These are phyloP conservation scores for Aquilaria yunnanensis DNA, from an alignment of 345 rosid species.

Conservation along the genomic window DNA sequence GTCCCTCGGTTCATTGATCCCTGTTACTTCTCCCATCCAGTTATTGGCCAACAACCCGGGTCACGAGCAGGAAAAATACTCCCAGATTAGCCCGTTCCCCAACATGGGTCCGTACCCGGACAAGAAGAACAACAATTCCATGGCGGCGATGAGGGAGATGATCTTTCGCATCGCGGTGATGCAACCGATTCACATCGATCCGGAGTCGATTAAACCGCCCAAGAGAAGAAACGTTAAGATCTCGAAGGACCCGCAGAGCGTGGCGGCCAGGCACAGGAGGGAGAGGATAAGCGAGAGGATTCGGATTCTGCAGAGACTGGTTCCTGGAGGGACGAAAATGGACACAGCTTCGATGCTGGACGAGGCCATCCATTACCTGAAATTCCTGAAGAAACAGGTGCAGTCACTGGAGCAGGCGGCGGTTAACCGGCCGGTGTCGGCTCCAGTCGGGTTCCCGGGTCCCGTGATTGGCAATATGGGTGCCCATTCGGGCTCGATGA, in stretches of 20 bases:
- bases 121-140: slow-evolving; percentile 38
- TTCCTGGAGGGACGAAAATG: slow-evolving; percentile 98
- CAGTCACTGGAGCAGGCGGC: slow-evolving; percentile 70
- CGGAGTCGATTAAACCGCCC: slow-evolving; percentile 79
- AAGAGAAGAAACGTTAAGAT: slow-evolving; percentile 82
- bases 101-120: slow-evolving; percentile 30
- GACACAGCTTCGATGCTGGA: slow-evolving; percentile 95
- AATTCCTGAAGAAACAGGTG: slow-evolving; percentile 82
- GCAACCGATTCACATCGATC: slow-evolving; percentile 85
- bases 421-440: slow-evolving; percentile 28
- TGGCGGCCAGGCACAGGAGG: slow-evolving; percentile 84
- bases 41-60: slow-evolving; percentile 15
- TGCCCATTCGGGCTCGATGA: slow-evolving; percentile 29
- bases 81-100: slow-evolving; percentile 18
- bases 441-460: slow-evolving; percentile 24
- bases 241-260: slow-evolving; percentile 94
- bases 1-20: slow-evolving; percentile 3
- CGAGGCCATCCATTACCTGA: slow-evolving; percentile 90
- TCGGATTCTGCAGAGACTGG: slow-evolving; percentile 85
- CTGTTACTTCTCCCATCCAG: slow-evolving; percentile 4
- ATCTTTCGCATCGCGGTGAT: slow-evolving; percentile 81
- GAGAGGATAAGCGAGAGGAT: slow-evolving; percentile 89
- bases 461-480: slow-evolving; percentile 27
- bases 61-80: slow-evolving; percentile 25
- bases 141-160: slow-evolving; percentile 84